Base-by-base conservation (phyloP, 1,139 yeast species). In the Zhuliangozyma blackwelliae region DNA sequence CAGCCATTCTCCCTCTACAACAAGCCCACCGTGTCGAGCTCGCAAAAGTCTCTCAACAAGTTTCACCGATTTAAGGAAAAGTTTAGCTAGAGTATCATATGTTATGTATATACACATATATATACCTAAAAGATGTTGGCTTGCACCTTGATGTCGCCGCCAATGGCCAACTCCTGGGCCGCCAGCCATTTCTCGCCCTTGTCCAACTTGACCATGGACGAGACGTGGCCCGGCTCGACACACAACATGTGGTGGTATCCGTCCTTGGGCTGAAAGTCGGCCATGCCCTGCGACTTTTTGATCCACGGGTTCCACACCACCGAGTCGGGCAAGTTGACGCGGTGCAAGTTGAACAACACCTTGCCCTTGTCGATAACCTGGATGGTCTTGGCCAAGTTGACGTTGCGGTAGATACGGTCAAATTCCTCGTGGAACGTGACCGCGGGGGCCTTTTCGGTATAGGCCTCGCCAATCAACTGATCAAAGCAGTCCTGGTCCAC, bases 261-360 rank as follows among this genome's bases (percentile, higher is more conserved):
- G 37, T 65, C 59, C 55, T 86, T 88, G 37, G 98, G 98, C 50
- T 72, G 75, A 56, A 90, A 92, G 61, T 92, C 98, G 27, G 69
- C 81, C 90, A 92, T 85, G 1, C 83, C 82, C 23, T 65, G 70
- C 19, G 94, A 78, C 58, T 85, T 86, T 37, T 82, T 76, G 48
- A 76, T 69, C 98, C 97, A 92, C 21, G 98, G 98, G 59, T 92
- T 92, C 98, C 98, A 92, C 37, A 92, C 97, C 34, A 92, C 97
- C 19, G 88, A 77, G 55, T 92, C 97, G 3, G 85, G 89, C 47
- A 90, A 68, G 49, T 82, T 80, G 23, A 63, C 63, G 54, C 95
- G 74, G 40, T 75, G 65, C 28, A 89, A 63, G 33, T 83, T 79
- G 55, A 81, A 82, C 37, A 79, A 59, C 4, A 86, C 90, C 44